Evolutionary conservation across 176 grass and related monocot genomes (phyloP).

Genomic region (Cymbopogon citratus): DNA sequence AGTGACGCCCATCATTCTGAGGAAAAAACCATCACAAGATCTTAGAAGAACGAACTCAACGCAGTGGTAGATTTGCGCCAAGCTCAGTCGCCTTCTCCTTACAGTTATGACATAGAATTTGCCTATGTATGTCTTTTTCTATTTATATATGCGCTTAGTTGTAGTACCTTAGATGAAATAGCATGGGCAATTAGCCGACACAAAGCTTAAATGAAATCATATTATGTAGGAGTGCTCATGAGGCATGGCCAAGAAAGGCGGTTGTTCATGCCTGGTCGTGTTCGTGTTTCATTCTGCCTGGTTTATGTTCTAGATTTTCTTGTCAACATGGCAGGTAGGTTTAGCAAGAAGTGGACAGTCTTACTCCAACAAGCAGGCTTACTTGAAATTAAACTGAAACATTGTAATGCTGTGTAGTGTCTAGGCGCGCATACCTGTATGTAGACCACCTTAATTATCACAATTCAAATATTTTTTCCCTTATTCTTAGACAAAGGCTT

Average conservation of each 20-base stretch:
- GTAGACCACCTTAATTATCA: neutral
- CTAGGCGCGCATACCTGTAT: neutral
- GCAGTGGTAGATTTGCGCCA: slow-evolving; percentile 57
- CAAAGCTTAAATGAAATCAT: slow-evolving; percentile 13
- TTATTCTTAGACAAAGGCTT: neutral
- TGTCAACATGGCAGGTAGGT: neutral
- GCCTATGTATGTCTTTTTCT: slow-evolving; percentile 13
- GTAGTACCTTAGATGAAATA: slow-evolving; percentile 24
- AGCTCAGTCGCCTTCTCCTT: slow-evolving; percentile 3
- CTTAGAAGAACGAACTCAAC: slow-evolving; percentile 70
- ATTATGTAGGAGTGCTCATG: neutral
- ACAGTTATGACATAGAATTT: slow-evolving; percentile 27
- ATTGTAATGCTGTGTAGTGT: neutral
- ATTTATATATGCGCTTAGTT: slow-evolving; percentile 14
- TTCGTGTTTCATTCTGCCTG: neutral
- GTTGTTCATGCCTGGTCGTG: neutral
- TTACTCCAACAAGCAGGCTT: neutral
- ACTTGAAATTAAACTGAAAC: neutral
- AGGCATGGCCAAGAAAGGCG: neutral
- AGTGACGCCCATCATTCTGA: slow-evolving; percentile 47
- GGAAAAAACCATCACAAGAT: slow-evolving; percentile 37
- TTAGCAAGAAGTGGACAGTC: neutral
- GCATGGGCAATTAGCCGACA: neutral
- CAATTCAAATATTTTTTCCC: neutral
- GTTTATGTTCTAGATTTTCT: neutral